A percentile compares a stretch with the other conserved stretches of the same genome.
These are phyloP conservation scores for Ustanciosporium gigantosporum DNA, from an alignment of 1,284 basidiomycete genomes.

Conservation along the genomic window DNA sequence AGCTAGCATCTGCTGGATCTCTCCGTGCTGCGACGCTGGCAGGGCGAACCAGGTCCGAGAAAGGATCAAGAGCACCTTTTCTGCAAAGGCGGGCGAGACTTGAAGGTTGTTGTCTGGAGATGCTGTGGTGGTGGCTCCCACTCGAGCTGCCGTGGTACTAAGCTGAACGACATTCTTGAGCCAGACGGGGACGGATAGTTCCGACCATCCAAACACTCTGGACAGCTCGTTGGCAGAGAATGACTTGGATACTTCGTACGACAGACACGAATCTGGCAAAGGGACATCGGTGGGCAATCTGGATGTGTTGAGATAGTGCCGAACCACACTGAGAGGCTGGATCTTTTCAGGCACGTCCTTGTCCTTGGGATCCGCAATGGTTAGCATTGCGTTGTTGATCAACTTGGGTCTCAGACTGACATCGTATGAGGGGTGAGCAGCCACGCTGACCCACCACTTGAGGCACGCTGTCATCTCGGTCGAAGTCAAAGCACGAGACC, in stretches of 20 bases:
- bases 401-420: slow-evolving; percentile 53
- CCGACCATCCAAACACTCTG: slow-evolving; percentile 71
- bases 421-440: slow-evolving; percentile 62
- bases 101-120: slow-evolving; percentile 70
- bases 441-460: slow-evolving; percentile 82
- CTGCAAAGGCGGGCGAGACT: slow-evolving; percentile 75
- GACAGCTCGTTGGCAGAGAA: slow-evolving; percentile 64
- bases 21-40: slow-evolving; percentile 67
- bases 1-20: slow-evolving; percentile 69
- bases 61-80: slow-evolving; percentile 75
- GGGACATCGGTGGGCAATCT: slow-evolving; percentile 81
- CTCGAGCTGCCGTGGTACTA: slow-evolving; percentile 59
- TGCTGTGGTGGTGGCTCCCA: slow-evolving; percentile 8
- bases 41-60: slow-evolving; percentile 78
- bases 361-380: slow-evolving; percentile 22
- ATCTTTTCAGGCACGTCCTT: slow-evolving; percentile 25
- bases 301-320: slow-evolving; percentile 74
- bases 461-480: slow-evolving; percentile 80
- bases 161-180: slow-evolving; percentile 70
- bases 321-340: slow-evolving; percentile 68
- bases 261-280: slow-evolving; percentile 76
- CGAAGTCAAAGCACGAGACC: slow-evolving; percentile 72
- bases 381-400: slow-evolving; percentile 46
- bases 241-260: slow-evolving; percentile 69
- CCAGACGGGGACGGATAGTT: slow-evolving; percentile 79